Base-by-base conservation (phyloP, 2,329 filamentous ascomycete species). In the Botrytis medusae region DNA sequence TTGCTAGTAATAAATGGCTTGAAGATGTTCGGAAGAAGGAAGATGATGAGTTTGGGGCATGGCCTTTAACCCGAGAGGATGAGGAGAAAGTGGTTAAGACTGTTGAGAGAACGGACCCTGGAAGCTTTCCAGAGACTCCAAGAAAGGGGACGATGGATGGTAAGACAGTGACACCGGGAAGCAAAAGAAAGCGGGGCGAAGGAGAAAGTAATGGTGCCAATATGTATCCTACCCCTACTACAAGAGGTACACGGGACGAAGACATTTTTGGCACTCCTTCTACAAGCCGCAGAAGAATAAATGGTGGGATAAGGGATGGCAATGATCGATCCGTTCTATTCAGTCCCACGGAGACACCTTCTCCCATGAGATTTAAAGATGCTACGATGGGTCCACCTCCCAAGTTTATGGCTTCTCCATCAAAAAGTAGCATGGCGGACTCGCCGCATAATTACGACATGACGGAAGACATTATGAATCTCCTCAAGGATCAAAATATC, bases 401-500 rank as follows among this genome's bases (percentile, higher is more conserved):
- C 72, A 76, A 44, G 76, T 76, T 67, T 71, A 57, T 73, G 62
- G 72, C 76, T 57, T 65, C 73, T 54, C 73, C 70, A 18, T 71
- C 46, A 16, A 40, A 69, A 4, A 73, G 73, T 10, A 32, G 12
- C 25, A 32, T 10, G 22, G 64, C 8, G 0, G 48, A 73, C 8
- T 69, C 54, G 34, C 29, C 46, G 14, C 69, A 72, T 25, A 74
- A 29, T 74, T 79, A 82, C 68, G 82, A 84, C 54, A 79, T 87
- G 69, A 84, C 83, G 1, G 79, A 82, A 6, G 83, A 88, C 67
- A 83, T 90, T 59, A 83, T 90, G 81, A 76, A 78, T 1, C 78
- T 90, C 8, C 83, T 91, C 1, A 80, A 81, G 22, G 82, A 80
- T 60, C 82, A 85, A 72, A 78, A 81, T 14, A 75, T 90, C 25